Percentiles rank a stretch among this genome's conserved stretches.
Conservation (phyloP, 139 green algal species). For the Spirogloea muscicola region DNA sequence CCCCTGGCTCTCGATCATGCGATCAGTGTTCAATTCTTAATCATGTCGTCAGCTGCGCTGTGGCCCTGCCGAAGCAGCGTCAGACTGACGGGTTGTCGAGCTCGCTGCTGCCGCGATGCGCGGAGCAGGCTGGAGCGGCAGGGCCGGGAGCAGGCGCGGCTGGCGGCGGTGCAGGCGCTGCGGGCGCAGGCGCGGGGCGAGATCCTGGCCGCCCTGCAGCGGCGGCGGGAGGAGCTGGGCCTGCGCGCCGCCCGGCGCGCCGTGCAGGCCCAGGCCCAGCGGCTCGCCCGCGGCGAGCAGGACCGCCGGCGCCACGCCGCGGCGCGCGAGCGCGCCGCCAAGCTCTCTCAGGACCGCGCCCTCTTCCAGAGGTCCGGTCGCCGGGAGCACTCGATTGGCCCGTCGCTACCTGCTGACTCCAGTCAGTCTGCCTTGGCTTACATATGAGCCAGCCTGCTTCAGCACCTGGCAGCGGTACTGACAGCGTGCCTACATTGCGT, state of each 20-base stretch:
- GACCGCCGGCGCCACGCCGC: background rate
- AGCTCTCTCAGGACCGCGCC: background rate
- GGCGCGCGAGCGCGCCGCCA: background rate
- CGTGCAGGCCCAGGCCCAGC: background rate
- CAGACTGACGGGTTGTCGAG: too few relatives aligned
- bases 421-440: background rate
- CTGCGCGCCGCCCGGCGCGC: background rate
- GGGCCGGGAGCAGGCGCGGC: background rate
- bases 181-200: background rate
- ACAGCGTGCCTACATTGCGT: background rate
- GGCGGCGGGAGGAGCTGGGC: background rate
- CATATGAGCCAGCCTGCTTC: background rate
- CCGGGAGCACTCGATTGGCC: too few relatives aligned
- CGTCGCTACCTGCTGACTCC: too few relatives aligned
- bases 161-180: background rate
- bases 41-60: too few relatives aligned
- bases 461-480: background rate
- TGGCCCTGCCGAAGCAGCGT: too few relatives aligned
- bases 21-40: too few relatives aligned
- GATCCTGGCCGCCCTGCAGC: constrained; percentile 6
- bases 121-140: too few relatives aligned
- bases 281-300: constrained; percentile 13
- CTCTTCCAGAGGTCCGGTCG: too few relatives aligned
- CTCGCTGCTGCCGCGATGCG: too few relatives aligned
- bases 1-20: too few relatives aligned